These are phyloP conservation scores for Beauveria australis DNA, from an alignment of 2,329 filamentous ascomycete species.

Conservation along the genomic window DNA sequence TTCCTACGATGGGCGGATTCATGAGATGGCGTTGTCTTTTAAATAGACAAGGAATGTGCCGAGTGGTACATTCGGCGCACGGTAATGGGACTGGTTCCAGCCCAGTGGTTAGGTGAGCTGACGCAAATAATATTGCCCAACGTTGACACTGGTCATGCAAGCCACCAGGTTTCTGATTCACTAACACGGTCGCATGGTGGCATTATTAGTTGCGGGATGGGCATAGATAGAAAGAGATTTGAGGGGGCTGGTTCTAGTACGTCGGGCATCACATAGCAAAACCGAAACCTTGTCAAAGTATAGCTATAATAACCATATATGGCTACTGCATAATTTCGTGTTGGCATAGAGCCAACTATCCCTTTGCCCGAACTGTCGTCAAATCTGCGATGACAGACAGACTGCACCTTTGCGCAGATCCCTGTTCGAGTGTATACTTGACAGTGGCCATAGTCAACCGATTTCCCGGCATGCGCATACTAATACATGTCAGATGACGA, in stretches of 20 bases:
- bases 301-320: neutral
- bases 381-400: no score
- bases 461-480: neutral
- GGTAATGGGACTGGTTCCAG: neutral
- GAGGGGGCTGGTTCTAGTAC: neutral
- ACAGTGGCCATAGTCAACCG: neutral
- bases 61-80: neutral
- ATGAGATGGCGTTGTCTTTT: neutral
- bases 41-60: neutral
- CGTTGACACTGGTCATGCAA: neutral
- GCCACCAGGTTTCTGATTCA: neutral
- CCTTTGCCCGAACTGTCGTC: no score
- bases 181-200: neutral
- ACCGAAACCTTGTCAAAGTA: neutral
- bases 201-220: neutral
- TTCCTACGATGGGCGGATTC: neutral
- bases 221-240: neutral
- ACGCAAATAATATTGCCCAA: neutral
- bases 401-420: neutral
- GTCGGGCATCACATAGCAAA: neutral
- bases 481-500: constrained; percentile 4
- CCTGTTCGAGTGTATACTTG: neutral
- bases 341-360: neutral
- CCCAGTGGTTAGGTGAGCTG: neutral
- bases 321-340: neutral